Conservation (phyloP, 495 filamentous ascomycete species). For the Talaromyces thailandensis region DNA sequence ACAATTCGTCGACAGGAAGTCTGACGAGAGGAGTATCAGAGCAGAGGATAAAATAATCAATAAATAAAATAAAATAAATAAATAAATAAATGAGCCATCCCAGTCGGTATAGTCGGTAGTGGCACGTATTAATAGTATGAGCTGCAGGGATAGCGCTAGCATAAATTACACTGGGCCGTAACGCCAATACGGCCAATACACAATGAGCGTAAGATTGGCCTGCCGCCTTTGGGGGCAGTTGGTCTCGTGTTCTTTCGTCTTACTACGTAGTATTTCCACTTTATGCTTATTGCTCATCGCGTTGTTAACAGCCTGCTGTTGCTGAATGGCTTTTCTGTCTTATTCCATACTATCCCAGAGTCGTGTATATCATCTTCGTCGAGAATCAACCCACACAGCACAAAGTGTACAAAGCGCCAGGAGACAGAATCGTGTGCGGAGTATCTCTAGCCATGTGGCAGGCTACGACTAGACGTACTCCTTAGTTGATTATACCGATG, state of each 20-base stretch:
- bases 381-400: too few species aligned
- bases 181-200: not conserved
- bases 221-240: not conserved
- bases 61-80: not conserved
- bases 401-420: not conserved
- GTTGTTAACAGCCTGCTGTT: not conserved
- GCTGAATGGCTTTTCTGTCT: not conserved
- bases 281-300: not conserved
- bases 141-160: not conserved
- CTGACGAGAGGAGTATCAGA: too few species aligned
- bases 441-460: not conserved
- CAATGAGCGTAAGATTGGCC: slow-evolving; percentile 7
- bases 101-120: not conserved
- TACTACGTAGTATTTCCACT: not conserved
- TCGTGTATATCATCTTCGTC: too few species aligned
- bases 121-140: slow-evolving; percentile 1
- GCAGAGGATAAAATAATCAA: not conserved
- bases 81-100: slow-evolving; percentile 1
- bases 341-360: too few species aligned
- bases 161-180: not conserved
- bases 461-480: not conserved
- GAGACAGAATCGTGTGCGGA: not conserved
- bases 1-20: not conserved
- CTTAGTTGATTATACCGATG: not conserved
- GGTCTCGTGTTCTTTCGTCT: not conserved